Evolutionary conservation across 208 protist genomes (phyloP).

Genomic region (Acanthamoeba castellanii): DNA sequence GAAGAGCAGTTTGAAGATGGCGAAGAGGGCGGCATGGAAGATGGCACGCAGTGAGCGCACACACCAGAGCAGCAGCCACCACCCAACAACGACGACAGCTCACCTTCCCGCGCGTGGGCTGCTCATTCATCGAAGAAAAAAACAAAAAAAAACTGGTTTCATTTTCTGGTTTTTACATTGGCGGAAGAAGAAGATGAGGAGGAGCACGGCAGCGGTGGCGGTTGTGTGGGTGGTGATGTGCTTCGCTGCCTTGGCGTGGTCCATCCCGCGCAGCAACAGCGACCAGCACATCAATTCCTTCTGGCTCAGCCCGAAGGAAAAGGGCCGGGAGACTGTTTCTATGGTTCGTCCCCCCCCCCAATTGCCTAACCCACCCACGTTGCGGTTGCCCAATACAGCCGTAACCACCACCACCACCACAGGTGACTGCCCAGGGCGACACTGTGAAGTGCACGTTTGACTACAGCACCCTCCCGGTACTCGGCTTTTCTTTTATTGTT

Average conservation of each 20-base stretch:
- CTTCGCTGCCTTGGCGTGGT: not conserved
- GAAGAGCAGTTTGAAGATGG: not conserved
- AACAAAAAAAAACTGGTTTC: too few relatives aligned
- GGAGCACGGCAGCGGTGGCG: too few relatives aligned
- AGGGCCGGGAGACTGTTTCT: not conserved
- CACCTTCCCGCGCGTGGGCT: too few relatives aligned
- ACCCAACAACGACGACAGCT: too few relatives aligned
- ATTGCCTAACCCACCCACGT: too few relatives aligned
- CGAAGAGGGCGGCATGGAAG: not conserved
- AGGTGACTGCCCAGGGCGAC: not conserved
- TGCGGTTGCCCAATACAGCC: not conserved
- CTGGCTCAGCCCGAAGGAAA: not conserved
- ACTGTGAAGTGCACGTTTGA: not conserved
- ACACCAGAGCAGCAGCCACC: too few relatives aligned
- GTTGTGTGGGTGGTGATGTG: too few relatives aligned
- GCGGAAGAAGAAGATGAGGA: too few relatives aligned
- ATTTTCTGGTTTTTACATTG: not conserved
- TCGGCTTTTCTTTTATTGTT: too few relatives aligned
- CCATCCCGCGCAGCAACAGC: not conserved
- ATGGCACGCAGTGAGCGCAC: not conserved
- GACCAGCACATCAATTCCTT: not conserved
- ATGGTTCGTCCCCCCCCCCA: not conserved
- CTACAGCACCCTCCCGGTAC: not conserved
- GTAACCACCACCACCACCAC: not conserved
- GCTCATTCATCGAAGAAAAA: too few relatives aligned